A percentile compares a stretch with the other conserved stretches of the same genome.
Conservation (phyloP, 2,329 filamentous ascomycete genomes). For the Fusarium liriodendri region DNA sequence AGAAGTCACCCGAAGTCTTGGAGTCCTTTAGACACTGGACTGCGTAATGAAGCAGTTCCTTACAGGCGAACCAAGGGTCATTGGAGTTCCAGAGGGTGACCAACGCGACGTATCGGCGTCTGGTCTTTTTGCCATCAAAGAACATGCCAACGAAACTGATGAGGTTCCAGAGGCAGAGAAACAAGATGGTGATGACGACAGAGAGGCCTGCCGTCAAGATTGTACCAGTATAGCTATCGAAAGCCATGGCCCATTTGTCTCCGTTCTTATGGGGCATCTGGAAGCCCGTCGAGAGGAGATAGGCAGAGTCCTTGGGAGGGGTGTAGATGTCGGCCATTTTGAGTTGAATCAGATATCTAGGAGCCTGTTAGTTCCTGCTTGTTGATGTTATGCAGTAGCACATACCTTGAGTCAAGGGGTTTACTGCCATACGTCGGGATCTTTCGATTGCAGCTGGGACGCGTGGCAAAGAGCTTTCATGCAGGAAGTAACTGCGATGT, state of each 20-base stretch:
- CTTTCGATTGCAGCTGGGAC: neutral
- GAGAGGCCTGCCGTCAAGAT: neutral
- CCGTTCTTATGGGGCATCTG: neutral
- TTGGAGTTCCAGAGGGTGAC: constrained; percentile 1
- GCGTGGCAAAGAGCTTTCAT: neutral
- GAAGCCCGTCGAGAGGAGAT: neutral
- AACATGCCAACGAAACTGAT: neutral
- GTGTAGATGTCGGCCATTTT: neutral
- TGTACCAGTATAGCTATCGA: neutral
- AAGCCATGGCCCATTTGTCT: neutral
- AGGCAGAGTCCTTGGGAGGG: neutral
- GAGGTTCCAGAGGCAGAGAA: neutral
- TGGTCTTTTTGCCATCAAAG: neutral
- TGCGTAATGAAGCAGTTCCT: neutral
- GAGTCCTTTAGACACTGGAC: neutral
- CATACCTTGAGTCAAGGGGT: neutral
- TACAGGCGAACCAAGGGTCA: constrained; percentile 1
- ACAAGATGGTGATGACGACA: neutral
- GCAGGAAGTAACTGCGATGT: neutral
- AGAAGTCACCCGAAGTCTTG: neutral
- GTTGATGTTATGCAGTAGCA: neutral
- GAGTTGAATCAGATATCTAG: neutral
- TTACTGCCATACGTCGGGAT: neutral
- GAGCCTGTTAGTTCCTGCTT: neutral
- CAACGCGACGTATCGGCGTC: neutral